Percentiles rank a stretch among this genome's conserved stretches.
phyloP scores from a whole-genome alignment of 768 basidiomycete genomes.

The Cantharellus anzutake region DNA sequence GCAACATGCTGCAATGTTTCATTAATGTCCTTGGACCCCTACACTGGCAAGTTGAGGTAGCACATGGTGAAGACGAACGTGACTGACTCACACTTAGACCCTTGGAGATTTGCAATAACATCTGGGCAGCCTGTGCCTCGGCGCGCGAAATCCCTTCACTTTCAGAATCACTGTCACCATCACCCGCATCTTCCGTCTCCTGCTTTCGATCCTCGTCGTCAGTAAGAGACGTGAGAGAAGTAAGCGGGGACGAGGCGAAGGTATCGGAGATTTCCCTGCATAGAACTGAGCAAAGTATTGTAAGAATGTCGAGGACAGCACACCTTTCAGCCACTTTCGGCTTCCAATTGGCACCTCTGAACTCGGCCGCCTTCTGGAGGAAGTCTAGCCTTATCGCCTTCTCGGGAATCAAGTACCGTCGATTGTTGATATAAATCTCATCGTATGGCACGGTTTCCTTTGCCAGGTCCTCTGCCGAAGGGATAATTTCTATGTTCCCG shows the following conservation, averaged over 20 bases:
- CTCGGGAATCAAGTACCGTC: slow-evolving; percentile 86
- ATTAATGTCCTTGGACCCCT: no score
- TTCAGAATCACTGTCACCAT: background rate
- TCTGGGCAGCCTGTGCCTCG: no score
- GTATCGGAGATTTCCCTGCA: background rate
- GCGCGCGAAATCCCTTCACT: no score
- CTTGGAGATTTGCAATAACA: no score
- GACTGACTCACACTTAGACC: no score
- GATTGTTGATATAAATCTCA: slow-evolving; percentile 27
- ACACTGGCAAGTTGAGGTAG: no score
- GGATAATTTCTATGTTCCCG: slow-evolving; percentile 77
- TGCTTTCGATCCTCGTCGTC: background rate
- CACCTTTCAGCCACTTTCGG: no score
- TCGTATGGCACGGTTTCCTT: slow-evolving; percentile 11
- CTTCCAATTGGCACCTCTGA: background rate
- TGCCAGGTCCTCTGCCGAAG: slow-evolving; percentile 28
- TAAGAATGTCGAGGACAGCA: no score
- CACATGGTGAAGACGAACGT: no score
- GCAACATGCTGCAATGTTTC: no score
- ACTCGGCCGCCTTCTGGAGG: slow-evolving; percentile 43
- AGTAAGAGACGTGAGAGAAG: background rate
- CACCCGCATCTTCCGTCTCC: background rate
- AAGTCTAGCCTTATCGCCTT: slow-evolving; percentile 84
- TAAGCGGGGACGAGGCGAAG: background rate
- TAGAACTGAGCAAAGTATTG: no score